Evolutionary conservation across 768 basidiomycete genomes (phyloP).

Genomic region (Auriscalpium microsporum): DNA sequence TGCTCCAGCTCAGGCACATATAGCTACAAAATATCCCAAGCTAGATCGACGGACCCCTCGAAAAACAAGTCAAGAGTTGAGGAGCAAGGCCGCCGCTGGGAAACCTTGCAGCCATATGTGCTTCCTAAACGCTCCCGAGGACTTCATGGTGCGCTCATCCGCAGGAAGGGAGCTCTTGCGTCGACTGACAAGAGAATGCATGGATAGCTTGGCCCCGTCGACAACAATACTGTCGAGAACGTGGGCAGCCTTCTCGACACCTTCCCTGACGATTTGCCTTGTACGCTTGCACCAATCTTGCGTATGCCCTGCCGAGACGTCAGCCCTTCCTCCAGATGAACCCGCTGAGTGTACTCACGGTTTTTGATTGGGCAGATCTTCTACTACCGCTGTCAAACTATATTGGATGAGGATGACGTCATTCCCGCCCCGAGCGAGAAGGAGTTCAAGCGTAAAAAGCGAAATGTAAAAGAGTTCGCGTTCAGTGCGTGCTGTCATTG

Average conservation of each 20-base stretch:
- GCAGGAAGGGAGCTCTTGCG: background rate
- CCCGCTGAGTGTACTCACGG: background rate
- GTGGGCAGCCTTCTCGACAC: slow-evolving; percentile 34
- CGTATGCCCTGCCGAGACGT: slow-evolving; percentile 57
- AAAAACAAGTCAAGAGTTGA: background rate
- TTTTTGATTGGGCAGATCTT: background rate
- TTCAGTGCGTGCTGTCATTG: too few relatives aligned
- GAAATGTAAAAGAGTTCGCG: too few relatives aligned
- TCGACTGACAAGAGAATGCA: slow-evolving; percentile 16
- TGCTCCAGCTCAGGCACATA: background rate
- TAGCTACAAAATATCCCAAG: background rate
- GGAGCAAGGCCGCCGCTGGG: background rate
- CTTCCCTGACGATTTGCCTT: slow-evolving; percentile 38
- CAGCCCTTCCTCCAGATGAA: background rate
- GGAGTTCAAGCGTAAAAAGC: too few relatives aligned
- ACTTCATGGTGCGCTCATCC: background rate
- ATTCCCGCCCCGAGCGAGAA: too few relatives aligned
- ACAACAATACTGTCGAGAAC: slow-evolving; percentile 27
- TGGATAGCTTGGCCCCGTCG: slow-evolving; percentile 26
- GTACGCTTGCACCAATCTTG: slow-evolving; percentile 47
- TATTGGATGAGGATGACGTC: too few relatives aligned
- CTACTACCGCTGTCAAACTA: too few relatives aligned
- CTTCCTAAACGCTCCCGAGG: background rate
- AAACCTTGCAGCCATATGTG: background rate
- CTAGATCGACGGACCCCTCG: background rate